Conservation (phyloP, 192 early-diverging fungal genomes). For the Thamnidium elegans region DNA sequence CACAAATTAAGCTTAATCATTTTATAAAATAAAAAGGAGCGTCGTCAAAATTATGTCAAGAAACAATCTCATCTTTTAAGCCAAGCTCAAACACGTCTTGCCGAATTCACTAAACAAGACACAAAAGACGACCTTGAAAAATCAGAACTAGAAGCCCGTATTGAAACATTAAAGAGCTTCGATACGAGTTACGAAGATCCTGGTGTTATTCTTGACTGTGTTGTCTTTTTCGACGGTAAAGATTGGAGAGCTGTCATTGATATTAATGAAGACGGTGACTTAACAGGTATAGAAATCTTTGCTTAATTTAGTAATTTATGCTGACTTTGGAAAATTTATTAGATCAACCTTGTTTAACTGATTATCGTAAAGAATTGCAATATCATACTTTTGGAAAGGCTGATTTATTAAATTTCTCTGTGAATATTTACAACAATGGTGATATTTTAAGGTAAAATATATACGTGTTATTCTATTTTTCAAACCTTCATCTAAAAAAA, state of each 20-base stretch:
- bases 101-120: slow-evolving; percentile 44
- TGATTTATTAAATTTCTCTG: slow-evolving; percentile 81
- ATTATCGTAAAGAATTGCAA: slow-evolving; percentile 70
- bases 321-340: slow-evolving; percentile 6
- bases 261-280: slow-evolving; percentile 72
- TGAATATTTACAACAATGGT: slow-evolving; percentile 92
- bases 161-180: slow-evolving; percentile 61
- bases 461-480: neutral
- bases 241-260: slow-evolving; percentile 87
- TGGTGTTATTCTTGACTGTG: slow-evolving; percentile 76
- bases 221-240: slow-evolving; percentile 85
- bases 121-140: slow-evolving; percentile 33
- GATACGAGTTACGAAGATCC: slow-evolving; percentile 68
- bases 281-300: slow-evolving; percentile 41
- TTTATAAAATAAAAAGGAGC: slow-evolving; percentile 35
- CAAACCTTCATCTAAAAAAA: too few relatives aligned
- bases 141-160: slow-evolving; percentile 61
- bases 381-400: slow-evolving; percentile 73
- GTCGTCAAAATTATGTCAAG: slow-evolving; percentile 43
- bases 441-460: slow-evolving; percentile 52
- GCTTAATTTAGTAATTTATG: neutral
- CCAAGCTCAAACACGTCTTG: slow-evolving; percentile 42
- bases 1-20: too few relatives aligned
- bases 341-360: slow-evolving; percentile 61
- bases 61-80: slow-evolving; percentile 45